Base-by-base conservation (phyloP, 2,329 filamentous ascomycete species). In the Fusarium papillatum region DNA sequence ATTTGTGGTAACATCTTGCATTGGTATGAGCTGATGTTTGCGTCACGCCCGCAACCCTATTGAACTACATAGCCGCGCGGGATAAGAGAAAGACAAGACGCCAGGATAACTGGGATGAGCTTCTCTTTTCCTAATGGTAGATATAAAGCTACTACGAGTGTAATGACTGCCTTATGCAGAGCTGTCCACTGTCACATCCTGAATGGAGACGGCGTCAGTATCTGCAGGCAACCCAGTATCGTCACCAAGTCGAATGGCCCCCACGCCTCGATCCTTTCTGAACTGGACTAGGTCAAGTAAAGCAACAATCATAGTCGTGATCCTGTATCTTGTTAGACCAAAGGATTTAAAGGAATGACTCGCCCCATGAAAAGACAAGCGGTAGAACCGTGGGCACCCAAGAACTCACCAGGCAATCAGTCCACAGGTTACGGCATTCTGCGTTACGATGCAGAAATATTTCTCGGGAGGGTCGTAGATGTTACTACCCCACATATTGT, bases 401-500 rank as follows among this genome's bases (percentile, higher is more conserved):
- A 41, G 22, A 17, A 64, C 66, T 57, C 17, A 68, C 66, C 66
- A 64, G n/a, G 66, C n/a, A 5, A 68, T 68, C 36, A 68, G 34
- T 16, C 66, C 66, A 26, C 46, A 68, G 17, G 59, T 68, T 17
- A 64, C 48, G 5, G 46, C 66, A 29, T 26, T 68, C 59, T 68
- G 66, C 48, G 66, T 68, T 16, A 68, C 13, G 11, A 68, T 64
- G 29, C 66, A 68, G 34, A 64, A 68, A 36, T 68, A 64, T 13
- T 64, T 64, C 59, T 68, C 66, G 3, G 66, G 46, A 1, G 66
- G 36, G 4, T 64, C 66, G 7, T 63, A 68, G 16, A 64, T 38
- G 38, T 7, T 46, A 13, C 36, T 64, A 10, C 24, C 22, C 66
- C 66, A 68, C 43, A 68, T 68, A 6, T 57, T 7, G 16, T 68